Conservation (phyloP, 768 basidiomycete species). For the Mycena vulgaris region DNA sequence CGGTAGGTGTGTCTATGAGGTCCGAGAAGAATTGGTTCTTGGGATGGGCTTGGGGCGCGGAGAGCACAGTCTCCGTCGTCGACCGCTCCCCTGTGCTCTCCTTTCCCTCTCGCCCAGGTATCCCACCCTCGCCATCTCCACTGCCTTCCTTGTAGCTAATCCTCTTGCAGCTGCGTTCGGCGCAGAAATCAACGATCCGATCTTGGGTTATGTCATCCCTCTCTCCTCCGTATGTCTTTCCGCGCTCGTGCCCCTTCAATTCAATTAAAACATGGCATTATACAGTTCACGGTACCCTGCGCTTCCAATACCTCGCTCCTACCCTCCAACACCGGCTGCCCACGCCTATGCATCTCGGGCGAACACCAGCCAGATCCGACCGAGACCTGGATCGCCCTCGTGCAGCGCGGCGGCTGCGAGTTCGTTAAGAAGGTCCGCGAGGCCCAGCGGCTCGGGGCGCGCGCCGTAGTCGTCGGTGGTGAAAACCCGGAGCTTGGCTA, state of each 20-base stretch:
- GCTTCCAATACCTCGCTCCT: slow-evolving; percentile 48
- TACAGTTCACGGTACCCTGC: slow-evolving; percentile 68
- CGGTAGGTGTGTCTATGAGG: slow-evolving; percentile 50
- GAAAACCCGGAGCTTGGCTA: slow-evolving; percentile 76
- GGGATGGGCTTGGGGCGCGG: slow-evolving; percentile 80
- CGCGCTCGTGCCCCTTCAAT: not conserved
- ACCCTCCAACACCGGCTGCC: slow-evolving; percentile 73
- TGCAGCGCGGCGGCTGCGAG: slow-evolving; percentile 85
- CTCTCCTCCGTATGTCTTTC: slow-evolving; percentile 60
- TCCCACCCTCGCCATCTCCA: not conserved
- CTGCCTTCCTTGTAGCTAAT: slow-evolving; percentile 15
- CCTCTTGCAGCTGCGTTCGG: slow-evolving; percentile 78
- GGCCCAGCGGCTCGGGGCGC: slow-evolving; percentile 83
- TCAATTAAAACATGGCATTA: not conserved
- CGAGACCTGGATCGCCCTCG: slow-evolving; percentile 91
- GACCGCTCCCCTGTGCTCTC: slow-evolving; percentile 81
- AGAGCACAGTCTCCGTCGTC: slow-evolving; percentile 81
- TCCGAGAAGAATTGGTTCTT: slow-evolving; percentile 71
- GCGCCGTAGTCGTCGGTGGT: slow-evolving; percentile 94
- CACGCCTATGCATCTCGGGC: slow-evolving; percentile 73
- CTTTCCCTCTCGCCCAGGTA: slow-evolving; percentile 78
- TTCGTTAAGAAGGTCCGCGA: slow-evolving; percentile 91
- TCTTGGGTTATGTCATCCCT: slow-evolving; percentile 82
- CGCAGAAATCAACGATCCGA: slow-evolving; percentile 75
- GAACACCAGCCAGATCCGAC: slow-evolving; percentile 68